These are phyloP conservation scores for Allium sativum DNA, from an alignment of 106 monocot species.

Conservation along the genomic window DNA sequence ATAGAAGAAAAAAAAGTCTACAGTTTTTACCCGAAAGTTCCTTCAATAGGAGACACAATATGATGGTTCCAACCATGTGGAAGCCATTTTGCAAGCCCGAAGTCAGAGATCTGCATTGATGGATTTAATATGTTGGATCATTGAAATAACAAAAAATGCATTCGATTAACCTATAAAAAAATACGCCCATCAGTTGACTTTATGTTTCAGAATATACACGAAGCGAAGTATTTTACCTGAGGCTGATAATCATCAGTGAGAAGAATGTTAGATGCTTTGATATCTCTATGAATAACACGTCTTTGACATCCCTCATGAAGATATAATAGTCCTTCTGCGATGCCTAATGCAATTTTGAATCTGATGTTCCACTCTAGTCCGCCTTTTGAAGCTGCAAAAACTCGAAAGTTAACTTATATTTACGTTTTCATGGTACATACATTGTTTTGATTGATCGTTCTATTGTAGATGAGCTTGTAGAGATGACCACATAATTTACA, in stretches of 20 bases:
- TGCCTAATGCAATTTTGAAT: constrained; percentile 71
- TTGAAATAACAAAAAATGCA: background rate
- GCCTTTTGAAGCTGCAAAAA: constrained; percentile 50
- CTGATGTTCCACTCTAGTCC: constrained; percentile 62
- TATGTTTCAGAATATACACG: too few relatives aligned
- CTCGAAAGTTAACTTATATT: too few relatives aligned
- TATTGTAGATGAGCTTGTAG: too few relatives aligned
- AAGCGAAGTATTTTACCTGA: constrained; percentile 34
- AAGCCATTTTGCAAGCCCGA: constrained; percentile 97
- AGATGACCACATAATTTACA: background rate
- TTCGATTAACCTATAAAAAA: too few relatives aligned
- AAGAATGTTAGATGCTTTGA: constrained; percentile 93
- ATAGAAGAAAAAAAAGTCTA: background rate
- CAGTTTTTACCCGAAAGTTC: constrained; percentile 72
- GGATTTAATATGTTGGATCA: background rate
- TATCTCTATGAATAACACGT: constrained; percentile 93
- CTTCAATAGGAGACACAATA: constrained; percentile 90
- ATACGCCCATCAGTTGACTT: too few relatives aligned
- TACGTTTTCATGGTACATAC: too few relatives aligned
- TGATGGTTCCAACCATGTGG: constrained; percentile 83
- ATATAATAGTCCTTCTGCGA: constrained; percentile 85
- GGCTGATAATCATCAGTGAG: constrained; percentile 79
- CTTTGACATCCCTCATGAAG: constrained; percentile 86
- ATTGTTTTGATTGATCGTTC: too few relatives aligned
- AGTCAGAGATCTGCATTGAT: constrained; percentile 81